Evolutionary conservation across 371 early-diverging fungal genomes (phyloP), one percentile per base, ranked within the genome.

Genomic region (Smittium culicis): DNA sequence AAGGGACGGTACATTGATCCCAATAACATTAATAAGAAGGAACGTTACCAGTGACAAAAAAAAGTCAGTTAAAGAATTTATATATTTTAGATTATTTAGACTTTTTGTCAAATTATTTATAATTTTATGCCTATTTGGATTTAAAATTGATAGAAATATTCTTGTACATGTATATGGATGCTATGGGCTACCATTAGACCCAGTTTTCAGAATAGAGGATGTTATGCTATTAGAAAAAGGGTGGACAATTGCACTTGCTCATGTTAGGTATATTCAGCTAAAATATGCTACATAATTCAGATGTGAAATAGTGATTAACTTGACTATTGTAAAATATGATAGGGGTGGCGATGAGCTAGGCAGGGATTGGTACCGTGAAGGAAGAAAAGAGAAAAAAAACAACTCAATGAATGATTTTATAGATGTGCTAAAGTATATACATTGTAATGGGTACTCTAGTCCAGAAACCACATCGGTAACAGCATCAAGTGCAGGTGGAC

Each of bases 271-370:
- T 64, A n/a, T n/a, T n/a, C n/a, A n/a, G n/a, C n/a, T n/a, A 33
- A 25, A 31, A 25, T 55, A 20, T 34, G 28, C n/a, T n/a, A n/a
- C n/a, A n/a, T 70, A 29, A 34, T 24, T n/a, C n/a, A n/a, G n/a
- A n/a, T n/a, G n/a, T n/a, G n/a, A n/a, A n/a, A n/a, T n/a, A n/a
- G n/a, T n/a, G n/a, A n/a, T n/a, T n/a, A n/a, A n/a, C n/a, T n/a
- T n/a, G n/a, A n/a, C n/a, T n/a, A n/a, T n/a, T n/a, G n/a, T n/a
- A n/a, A n/a, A 5, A n/a, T 25, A 32, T 63, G 61, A 25, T 59
- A 83, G 89, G n/a, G 93, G 93, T 11, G 92, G 94, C 1, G 80
- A 86, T 20, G 93, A 92, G 64, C 70, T 92, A 1, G 93, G 92
- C 0, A 74, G 79, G 3, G 66, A 74, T 8, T 92, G 93, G 92